Base-by-base conservation (phyloP, 2,329 filamentous ascomycete species). In the Penicillium brasilianum region DNA sequence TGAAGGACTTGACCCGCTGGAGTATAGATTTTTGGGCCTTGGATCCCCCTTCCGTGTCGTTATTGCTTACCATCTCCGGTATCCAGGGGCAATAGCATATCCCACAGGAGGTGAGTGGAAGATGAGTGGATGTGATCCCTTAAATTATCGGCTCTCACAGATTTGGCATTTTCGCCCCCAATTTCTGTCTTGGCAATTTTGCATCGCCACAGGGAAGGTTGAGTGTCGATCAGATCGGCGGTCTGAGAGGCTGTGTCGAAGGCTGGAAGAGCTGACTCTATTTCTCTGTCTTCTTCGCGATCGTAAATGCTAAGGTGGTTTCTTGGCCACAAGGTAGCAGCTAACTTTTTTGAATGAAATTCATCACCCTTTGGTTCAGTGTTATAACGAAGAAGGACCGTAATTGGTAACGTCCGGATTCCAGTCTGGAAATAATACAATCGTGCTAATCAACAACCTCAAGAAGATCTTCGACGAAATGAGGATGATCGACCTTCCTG, bases 251-350 rank as follows among this genome's bases (percentile, higher is more conserved):
- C 2, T 4, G 2, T 41, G n/a, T 8, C 10, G 7, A 41, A 4
- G 1, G 6, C 1, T 18, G n/a, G 5, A 7, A n/a, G n/a, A 28
- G n/a, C 5, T 7, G 4, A 9, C 5, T 8, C n/a, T 3, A n/a
- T n/a, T 41, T 8, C 7, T 11, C n/a, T 18, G 37, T 9, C 37
- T 18, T 41, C 16, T 41, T 18, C 25, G 6, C 3, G 3, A 28
- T 28, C 6, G 3, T 28, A 6, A n/a, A 18, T 7, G 37, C 37
- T 41, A 3, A 18, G 37, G 37, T 9, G 25, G 37, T 8, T 20
- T 18, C n/a, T 8, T 4, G n/a, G 37, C 16, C 4, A 8, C 14
- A 18, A n/a, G n/a, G n/a, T 10, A 20, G 8, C 18, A 18, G 6
- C n/a, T 6, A 3, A 6, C 37, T 18, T 11, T 0, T 41, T 41